Base-by-base conservation (phyloP, 2,329 filamentous ascomycete species). In the Beauveria varroae region DNA sequence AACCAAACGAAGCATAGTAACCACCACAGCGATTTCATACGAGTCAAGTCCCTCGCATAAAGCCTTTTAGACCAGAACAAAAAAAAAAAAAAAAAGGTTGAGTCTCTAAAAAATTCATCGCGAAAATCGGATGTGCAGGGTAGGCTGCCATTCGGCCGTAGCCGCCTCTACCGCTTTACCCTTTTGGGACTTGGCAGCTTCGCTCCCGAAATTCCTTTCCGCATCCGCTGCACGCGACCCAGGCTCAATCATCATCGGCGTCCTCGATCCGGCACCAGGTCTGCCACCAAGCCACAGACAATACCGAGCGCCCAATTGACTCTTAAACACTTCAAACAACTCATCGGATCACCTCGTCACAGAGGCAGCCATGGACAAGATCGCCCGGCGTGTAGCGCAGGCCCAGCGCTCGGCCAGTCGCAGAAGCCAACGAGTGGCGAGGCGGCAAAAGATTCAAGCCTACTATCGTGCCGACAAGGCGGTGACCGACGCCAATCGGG, bases 351-450 rank as follows among this genome's bases (percentile, higher is more conserved):
- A 12, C 34, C 6, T 47, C 47, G 62, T 57, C n/a, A 14, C 30
- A 22, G n/a, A 37, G n/a, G 64, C 64, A 69, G 74, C 65, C 65
- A 91, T 91, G 89, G 85, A 91, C 76, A 89, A 87, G 75, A 79
- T 91, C 65, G 78, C 87, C 64, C 84, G 84, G 68, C 85, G 87
- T 67, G 85, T 87, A 60, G 78, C 81, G 61, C 79, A 87, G 72
- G 87, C 87, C 66, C 81, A 88, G 75, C 85, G 83, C 72, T 85
- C 88, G 75, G 83, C 80, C 60, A 72, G 75, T 63, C 81, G 81
- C 60, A 78, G 79, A 58, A 71, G 70, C 41, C 75, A 78, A 64
- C 75, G 80, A 64, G 63, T 64, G 40, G 63, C 65, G 56, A 74
- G 78, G 62, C 64, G 67, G 46, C 67, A 75, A 54, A 63, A 68